phyloP scores from a whole-genome alignment of 1,284 basidiomycete species.

The Wolfiporia cocos region DNA sequence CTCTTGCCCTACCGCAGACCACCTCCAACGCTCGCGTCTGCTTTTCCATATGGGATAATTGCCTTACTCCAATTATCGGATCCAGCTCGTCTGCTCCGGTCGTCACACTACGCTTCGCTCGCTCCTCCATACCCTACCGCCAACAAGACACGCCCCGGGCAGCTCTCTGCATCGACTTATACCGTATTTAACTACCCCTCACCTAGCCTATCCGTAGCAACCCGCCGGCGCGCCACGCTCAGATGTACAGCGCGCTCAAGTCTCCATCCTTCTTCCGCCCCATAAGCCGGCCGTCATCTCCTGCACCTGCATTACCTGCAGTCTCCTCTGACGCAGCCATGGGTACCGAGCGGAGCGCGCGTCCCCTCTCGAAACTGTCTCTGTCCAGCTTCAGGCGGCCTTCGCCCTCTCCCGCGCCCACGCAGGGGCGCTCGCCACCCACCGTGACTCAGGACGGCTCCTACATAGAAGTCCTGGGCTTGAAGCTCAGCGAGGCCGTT shows the following conservation, averaged over 20 bases:
- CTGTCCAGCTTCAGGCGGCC: constrained; percentile 50
- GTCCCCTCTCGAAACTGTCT: constrained; percentile 50
- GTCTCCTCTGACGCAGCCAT: constrained; percentile 35
- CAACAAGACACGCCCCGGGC: constrained; percentile 2
- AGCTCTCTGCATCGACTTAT: constrained; percentile 11
- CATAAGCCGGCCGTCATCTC: constrained; percentile 55
- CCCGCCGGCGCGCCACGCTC: too few species aligned
- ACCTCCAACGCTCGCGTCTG: constrained; percentile 7
- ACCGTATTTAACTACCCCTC: constrained; percentile 5
- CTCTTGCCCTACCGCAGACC: constrained; percentile 9
- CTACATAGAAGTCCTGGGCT: constrained; percentile 66
- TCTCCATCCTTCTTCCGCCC: constrained; percentile 61
- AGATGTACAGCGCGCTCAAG: constrained; percentile 62
- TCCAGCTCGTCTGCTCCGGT: constrained; percentile 32
- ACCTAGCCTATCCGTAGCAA: too few species aligned
- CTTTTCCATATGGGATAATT: constrained; percentile 60
- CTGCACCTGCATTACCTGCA: constrained; percentile 40
- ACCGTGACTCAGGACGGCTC: constrained; percentile 68
- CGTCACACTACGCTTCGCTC: constrained; percentile 13
- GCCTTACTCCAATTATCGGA: constrained; percentile 25
- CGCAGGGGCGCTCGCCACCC: constrained; percentile 33
- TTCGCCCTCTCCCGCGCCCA: constrained; percentile 25
- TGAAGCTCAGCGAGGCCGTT: constrained; percentile 77
- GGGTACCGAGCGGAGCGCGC: constrained; percentile 37
- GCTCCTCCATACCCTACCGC: constrained; percentile 6